Percentiles rank a stretch among this genome's conserved stretches.
These are phyloP conservation scores for Aquilaria malaccensis DNA, from an alignment of 345 rosid species.

Conservation along the genomic window DNA sequence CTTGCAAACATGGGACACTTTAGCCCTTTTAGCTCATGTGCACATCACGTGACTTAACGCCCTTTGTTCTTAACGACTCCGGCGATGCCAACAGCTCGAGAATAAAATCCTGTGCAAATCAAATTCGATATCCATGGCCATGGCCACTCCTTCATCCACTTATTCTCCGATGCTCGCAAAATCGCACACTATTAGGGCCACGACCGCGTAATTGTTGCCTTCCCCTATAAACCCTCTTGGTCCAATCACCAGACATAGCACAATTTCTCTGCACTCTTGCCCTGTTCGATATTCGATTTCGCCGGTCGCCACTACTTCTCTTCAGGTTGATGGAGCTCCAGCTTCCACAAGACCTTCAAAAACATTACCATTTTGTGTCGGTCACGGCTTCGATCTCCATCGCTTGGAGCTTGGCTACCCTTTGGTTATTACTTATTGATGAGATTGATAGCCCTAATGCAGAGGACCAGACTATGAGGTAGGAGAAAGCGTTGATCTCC, in stretches of 20 bases:
- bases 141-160: slow-evolving; percentile 40
- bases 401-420: slow-evolving; percentile 91
- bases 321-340: slow-evolving; percentile 38
- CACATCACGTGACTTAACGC: too few species aligned
- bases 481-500: too few species aligned
- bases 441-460: slow-evolving; percentile 86
- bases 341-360: slow-evolving; percentile 31
- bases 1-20: too few species aligned
- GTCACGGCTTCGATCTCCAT: slow-evolving; percentile 96
- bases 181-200: slow-evolving; percentile 7
- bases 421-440: slow-evolving; percentile 53
- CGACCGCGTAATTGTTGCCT: slow-evolving; percentile 12
- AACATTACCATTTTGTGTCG: slow-evolving; percentile 75
- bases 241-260: slow-evolving; percentile 5
- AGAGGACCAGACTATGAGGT: slow-evolving; percentile 28
- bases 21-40: too few species aligned
- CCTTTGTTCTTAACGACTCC: too few species aligned
- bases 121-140: slow-evolving; percentile 16
- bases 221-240: slow-evolving; percentile 16
- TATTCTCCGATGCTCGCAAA: slow-evolving; percentile 15
- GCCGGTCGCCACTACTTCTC: slow-evolving; percentile 35
- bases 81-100: too few species aligned
- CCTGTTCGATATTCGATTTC: slow-evolving; percentile 21
- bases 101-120: too few species aligned
- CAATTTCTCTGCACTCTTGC: slow-evolving; percentile 16